Base-by-base conservation (phyloP, 2,329 filamentous ascomycete genomes). In the Colletotrichum simmondsii region DNA sequence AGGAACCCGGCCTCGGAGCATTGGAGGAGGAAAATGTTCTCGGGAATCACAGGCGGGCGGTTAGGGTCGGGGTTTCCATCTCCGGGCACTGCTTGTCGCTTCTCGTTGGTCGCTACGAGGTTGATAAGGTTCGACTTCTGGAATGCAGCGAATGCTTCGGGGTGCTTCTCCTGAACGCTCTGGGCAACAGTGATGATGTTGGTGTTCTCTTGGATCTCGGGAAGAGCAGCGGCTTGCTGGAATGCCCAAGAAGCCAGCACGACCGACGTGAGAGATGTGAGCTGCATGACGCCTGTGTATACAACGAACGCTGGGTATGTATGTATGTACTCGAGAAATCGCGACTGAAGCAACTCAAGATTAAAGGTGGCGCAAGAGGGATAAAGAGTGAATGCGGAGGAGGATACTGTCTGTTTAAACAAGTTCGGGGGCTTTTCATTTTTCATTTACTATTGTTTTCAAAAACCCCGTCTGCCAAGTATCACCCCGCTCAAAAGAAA, bases 101-200 rank as follows among this genome's bases (percentile, higher is more conserved):
- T 73, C 28, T 22, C 26, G 7, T 5, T 16, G 5, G 56, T 19
- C 16, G 56, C 14, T 2, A 28, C 71, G 7, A 73, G 66, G 5
- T 22, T 49, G 10, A 73, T 53, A 5, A 42, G 22, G 2, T 66
- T 61, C 8, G 71, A 56, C 22, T 32, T 37, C 60, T 65, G 28
- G 56, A 73, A 73, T 2, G 60, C 71, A 2, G 49, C 71, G 56
- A 70, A 73, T 2, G 71, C 71, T 22, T 70, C 66, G 10, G 66
- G 66, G 42, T 71, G 66, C 11, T 19, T 26, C 2, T 54, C 5
- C 35, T 65, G 59, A 6, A 70, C 24, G 5, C 22, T 46, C 5
- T 49, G 19, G 19, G 63, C 66, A 2, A 56, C 56, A 2, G 70
- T 10, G 22, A 57, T 30, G 8, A 73, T 52, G 6, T 42, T 10